phyloP scores from a whole-genome alignment of 768 basidiomycete species.

The Myochromella boudieri region DNA sequence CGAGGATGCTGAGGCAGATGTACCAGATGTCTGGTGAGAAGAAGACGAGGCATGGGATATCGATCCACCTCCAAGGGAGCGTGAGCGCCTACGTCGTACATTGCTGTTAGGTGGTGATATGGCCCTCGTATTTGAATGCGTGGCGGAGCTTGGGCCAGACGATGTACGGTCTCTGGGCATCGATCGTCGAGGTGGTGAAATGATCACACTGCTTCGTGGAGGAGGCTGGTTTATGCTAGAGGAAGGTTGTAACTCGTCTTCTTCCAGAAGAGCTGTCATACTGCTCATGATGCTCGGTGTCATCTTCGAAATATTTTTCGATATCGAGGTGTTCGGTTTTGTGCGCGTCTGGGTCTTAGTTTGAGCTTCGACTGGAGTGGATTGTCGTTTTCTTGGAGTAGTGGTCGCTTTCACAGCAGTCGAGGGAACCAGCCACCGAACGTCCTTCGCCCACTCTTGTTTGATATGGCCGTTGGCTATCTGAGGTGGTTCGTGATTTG shows the following conservation, averaged over 20 bases:
- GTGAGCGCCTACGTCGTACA: slow-evolving; percentile 17
- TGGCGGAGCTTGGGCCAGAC: slow-evolving; percentile 9
- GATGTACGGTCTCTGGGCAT: slow-evolving; percentile 8
- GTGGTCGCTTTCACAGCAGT: slow-evolving; percentile 20
- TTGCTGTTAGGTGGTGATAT: background rate
- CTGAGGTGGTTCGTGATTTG: slow-evolving; percentile 17
- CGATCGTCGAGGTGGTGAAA: slow-evolving; percentile 18
- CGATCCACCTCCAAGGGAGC: slow-evolving; percentile 16
- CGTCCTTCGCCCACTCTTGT: slow-evolving; percentile 68
- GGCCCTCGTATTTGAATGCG: slow-evolving; percentile 3
- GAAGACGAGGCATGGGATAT: too few species aligned
- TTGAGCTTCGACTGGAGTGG: slow-evolving; percentile 6
- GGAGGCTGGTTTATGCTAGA: slow-evolving; percentile 8
- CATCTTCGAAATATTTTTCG: slow-evolving; percentile 30
- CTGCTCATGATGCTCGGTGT: slow-evolving; percentile 47
- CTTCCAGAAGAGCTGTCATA: slow-evolving; percentile 54
- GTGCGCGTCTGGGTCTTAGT: slow-evolving; percentile 19
- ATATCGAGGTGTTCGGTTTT: slow-evolving; percentile 20
- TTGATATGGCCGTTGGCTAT: slow-evolving; percentile 33
- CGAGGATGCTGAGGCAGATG: slow-evolving; percentile 8
- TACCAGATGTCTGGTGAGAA: slow-evolving; percentile 11
- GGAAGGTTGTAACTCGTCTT: slow-evolving; percentile 43
- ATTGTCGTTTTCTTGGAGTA: slow-evolving; percentile 13
- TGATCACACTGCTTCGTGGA: slow-evolving; percentile 22
- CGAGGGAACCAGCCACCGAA: slow-evolving; percentile 55